Conservation (phyloP, 179 eudicot species). For the Spinacia oleracea region DNA sequence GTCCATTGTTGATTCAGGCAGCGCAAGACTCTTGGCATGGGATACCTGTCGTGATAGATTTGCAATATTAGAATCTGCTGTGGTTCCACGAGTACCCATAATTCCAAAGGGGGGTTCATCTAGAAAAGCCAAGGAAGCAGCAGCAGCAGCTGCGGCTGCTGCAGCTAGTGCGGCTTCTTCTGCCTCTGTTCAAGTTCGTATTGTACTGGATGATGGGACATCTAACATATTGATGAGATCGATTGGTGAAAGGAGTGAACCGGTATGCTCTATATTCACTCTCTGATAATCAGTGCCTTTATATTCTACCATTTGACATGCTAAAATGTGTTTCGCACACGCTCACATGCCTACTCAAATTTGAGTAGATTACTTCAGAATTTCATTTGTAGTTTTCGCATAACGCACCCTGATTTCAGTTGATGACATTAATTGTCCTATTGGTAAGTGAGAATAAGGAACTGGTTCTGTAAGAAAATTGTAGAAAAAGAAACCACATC, state of each 20-base stretch:
- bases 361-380: neutral
- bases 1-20: conserved; percentile 95
- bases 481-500: neutral
- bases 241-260: conserved; percentile 80
- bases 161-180: conserved; percentile 90
- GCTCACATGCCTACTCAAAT: no score
- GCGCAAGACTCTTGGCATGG: conserved; percentile 97
- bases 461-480: neutral
- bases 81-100: conserved; percentile 74
- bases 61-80: conserved; percentile 83
- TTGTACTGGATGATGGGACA: conserved; percentile 94
- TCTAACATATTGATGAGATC: conserved; percentile 92
- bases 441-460: neutral
- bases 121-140: conserved; percentile 96
- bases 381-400: neutral
- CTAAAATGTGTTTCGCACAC: conserved; percentile 1
- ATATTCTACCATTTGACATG: conserved; percentile 8
- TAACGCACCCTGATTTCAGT: neutral
- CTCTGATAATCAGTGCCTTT: conserved; percentile 4
- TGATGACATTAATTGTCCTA: neutral
- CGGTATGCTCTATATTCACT: conserved; percentile 41
- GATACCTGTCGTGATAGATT: conserved; percentile 91
- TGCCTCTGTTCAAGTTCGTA: conserved; percentile 91
- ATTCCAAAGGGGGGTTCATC: conserved; percentile 86
- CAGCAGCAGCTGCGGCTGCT: conserved; percentile 87